Evolutionary conservation across 768 basidiomycete species (phyloP).

Genomic region (Rhodotorula toruloides): DNA sequence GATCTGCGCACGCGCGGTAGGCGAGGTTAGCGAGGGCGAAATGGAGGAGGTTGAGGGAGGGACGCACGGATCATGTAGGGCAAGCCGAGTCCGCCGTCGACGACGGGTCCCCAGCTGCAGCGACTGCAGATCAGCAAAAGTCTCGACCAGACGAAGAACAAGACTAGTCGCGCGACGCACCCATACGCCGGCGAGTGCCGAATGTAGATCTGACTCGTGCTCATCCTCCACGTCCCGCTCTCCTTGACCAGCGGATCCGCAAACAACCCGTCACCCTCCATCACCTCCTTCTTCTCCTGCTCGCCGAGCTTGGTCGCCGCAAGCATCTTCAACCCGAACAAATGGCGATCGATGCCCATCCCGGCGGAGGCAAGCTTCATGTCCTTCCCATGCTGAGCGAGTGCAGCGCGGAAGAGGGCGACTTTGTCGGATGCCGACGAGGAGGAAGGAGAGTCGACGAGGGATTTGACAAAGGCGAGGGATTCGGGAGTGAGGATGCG

Average conservation of each 20-base stretch:
- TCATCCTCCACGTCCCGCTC: conserved; percentile 90
- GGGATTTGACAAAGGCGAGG: conserved; percentile 78
- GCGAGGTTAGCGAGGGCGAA: background rate
- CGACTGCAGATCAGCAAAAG: background rate
- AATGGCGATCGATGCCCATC: conserved; percentile 85
- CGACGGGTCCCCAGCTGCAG: conserved; percentile 83
- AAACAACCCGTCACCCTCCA: conserved; percentile 4
- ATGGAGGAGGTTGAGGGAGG: no score
- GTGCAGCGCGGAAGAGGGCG: conserved; percentile 66
- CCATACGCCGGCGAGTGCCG: conserved; percentile 26
- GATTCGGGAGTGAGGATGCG: conserved; percentile 75
- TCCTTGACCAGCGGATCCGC: conserved; percentile 57
- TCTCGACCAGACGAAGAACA: background rate
- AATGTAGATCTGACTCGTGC: conserved; percentile 70
- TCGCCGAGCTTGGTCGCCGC: conserved; percentile 44
- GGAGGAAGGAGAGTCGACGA: conserved; percentile 54
- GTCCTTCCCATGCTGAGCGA: conserved; percentile 72
- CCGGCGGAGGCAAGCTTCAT: conserved; percentile 82
- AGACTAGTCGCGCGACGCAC: background rate
- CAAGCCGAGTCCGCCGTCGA: conserved; percentile 83
- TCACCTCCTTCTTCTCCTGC: background rate
- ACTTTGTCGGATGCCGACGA: conserved; percentile 58
- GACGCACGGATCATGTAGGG: conserved; percentile 65
- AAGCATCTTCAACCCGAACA: conserved; percentile 84
- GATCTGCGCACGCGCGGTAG: conserved; percentile 24